Conservation (phyloP, 257 asterid species). For the Paraleonurus japonicus region DNA sequence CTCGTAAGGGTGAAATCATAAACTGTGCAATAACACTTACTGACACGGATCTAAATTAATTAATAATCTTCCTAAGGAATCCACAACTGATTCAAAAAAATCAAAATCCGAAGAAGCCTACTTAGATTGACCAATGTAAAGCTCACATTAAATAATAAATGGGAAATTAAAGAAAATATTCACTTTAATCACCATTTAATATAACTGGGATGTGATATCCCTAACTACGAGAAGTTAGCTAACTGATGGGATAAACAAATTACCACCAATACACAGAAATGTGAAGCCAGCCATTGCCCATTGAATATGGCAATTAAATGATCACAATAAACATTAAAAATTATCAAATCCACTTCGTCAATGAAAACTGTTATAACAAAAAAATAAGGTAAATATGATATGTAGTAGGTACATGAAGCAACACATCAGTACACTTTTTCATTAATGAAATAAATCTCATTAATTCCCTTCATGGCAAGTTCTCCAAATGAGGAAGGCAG, state of each 20-base stretch:
- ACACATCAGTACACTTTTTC: not conserved
- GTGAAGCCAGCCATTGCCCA: not conserved
- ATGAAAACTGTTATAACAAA: not conserved
- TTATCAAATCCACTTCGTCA: slow-evolving; percentile 16
- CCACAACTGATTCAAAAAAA: not conserved
- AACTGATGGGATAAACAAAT: not conserved
- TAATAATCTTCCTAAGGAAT: not conserved
- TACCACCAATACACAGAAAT: not conserved
- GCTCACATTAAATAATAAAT: not conserved
- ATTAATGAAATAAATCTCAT: not conserved
- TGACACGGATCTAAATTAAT: not conserved
- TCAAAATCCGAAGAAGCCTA: not conserved
- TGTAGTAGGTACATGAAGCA: slow-evolving; percentile 1
- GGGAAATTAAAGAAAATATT: not conserved
- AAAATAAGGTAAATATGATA: not conserved
- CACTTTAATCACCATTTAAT: not conserved
- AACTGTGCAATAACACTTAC: not conserved
- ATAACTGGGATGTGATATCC: not conserved
- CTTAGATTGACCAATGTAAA: not conserved
- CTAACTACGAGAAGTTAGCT: not conserved
- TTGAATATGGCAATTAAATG: not conserved
- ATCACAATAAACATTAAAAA: slow-evolving; percentile 16
- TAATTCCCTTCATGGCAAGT: not conserved
- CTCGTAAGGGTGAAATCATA: not conserved
- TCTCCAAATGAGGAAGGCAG: slow-evolving; percentile 7